Evolutionary conservation across 257 asterid genomes (phyloP).

Genomic region (Plantago major): DNA sequence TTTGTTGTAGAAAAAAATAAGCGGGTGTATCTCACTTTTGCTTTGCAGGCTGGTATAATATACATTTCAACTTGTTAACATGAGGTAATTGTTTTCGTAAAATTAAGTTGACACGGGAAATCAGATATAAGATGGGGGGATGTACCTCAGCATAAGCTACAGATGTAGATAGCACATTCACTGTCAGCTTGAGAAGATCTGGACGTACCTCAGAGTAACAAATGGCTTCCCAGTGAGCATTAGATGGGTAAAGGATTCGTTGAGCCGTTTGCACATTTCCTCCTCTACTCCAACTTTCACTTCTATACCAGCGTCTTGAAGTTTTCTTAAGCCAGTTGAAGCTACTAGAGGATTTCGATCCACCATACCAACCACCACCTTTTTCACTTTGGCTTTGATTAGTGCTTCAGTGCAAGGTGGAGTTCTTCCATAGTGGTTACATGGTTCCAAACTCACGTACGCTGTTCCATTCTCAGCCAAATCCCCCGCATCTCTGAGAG

Average conservation of each 20-base stretch:
- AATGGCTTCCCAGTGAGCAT: constrained; percentile 79
- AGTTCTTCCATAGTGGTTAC: constrained; percentile 94
- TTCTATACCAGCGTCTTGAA: constrained; percentile 72
- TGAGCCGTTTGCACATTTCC: constrained; percentile 69
- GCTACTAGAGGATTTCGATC: constrained; percentile 93
- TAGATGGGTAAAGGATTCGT: constrained; percentile 71
- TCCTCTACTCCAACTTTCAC: constrained; percentile 83
- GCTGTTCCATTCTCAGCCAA: constrained; percentile 79
- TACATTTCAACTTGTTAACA: too few relatives aligned
- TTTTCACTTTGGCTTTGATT: constrained; percentile 72
- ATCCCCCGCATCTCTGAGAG: constrained; percentile 84
- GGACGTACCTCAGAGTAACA: constrained; percentile 64
- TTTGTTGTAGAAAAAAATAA: too few relatives aligned
- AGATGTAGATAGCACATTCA: neutral
- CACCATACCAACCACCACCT: constrained; percentile 89
- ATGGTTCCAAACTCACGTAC: constrained; percentile 90
- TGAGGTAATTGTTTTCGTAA: too few relatives aligned
- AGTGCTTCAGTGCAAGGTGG: constrained; percentile 95
- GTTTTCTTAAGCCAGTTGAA: constrained; percentile 63
- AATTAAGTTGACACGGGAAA: too few relatives aligned
- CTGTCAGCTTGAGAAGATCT: neutral
- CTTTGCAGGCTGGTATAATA: too few relatives aligned
- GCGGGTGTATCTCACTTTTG: too few relatives aligned
- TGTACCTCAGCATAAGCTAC: neutral
- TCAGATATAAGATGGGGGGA: too few relatives aligned